A percentile compares a stretch with the other conserved stretches of the same genome.
Conservation (phyloP, 2,329 filamentous ascomycete species). For the Zymoseptoria ardabiliae region DNA sequence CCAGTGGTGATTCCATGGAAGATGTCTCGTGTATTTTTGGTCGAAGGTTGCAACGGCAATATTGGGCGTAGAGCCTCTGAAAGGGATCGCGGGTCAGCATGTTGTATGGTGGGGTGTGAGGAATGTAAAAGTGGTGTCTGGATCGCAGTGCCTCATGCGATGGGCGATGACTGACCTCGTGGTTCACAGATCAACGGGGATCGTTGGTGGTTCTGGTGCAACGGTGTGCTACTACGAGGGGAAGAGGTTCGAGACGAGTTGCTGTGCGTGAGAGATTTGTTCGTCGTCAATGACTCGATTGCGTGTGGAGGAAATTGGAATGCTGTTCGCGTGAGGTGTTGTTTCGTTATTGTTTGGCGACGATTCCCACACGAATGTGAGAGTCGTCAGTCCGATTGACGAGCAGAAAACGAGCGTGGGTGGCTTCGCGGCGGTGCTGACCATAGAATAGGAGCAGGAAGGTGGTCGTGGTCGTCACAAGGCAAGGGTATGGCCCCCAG, state of each 20-base stretch:
- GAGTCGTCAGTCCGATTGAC: neutral
- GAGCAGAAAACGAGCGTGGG: neutral
- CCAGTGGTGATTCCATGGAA: neutral
- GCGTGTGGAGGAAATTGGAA: neutral
- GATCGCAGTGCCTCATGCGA: neutral
- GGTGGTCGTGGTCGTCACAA: neutral
- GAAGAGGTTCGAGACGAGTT: neutral
- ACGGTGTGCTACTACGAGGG: neutral
- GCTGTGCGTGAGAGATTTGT: neutral
- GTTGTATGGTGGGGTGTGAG: neutral
- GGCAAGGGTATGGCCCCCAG: neutral
- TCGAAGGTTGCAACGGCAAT: neutral
- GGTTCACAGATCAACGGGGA: neutral
- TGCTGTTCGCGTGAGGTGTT: neutral
- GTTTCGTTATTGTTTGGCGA: neutral
- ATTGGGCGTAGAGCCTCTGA: neutral
- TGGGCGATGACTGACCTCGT: neutral
- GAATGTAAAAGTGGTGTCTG: neutral
- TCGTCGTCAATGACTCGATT: neutral
- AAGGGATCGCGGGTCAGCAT: neutral
- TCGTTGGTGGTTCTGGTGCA: neutral
- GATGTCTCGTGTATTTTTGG: neutral
- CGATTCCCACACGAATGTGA: neutral
- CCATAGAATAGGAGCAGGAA: neutral
- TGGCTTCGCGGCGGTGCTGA: neutral